Evolutionary conservation across 164 flowering plant genomes (phyloP).

Genomic region (Malania oleifera): DNA sequence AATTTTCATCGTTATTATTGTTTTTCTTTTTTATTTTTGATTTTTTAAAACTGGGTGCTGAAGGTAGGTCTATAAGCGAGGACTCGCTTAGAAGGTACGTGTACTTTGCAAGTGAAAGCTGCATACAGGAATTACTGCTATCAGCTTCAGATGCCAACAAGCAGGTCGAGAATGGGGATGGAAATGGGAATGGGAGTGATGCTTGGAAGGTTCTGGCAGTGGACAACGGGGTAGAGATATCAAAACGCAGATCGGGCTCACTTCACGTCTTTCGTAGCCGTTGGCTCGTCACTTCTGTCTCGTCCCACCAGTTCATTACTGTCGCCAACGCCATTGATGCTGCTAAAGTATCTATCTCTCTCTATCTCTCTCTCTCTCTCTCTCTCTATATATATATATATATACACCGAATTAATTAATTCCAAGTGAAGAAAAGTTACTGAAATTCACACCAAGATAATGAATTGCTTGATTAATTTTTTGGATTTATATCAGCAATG

Average conservation of each 20-base stretch:
- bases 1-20: not conserved
- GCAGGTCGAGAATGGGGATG: not conserved
- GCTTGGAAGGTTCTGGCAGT: slow-evolving; percentile 60
- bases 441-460: not conserved
- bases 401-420: too few species aligned
- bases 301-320: slow-evolving; percentile 74
- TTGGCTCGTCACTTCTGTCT: slow-evolving; percentile 61
- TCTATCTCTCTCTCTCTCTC: not conserved
- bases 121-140: slow-evolving; percentile 78
- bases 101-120: slow-evolving; percentile 73
- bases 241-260: slow-evolving; percentile 64
- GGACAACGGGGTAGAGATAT: slow-evolving; percentile 73
- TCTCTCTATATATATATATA: not conserved
- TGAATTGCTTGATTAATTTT: not conserved
- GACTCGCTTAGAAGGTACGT: slow-evolving; percentile 79
- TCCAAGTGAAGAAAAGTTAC: not conserved
- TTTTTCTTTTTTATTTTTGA: not conserved
- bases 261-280: slow-evolving; percentile 67
- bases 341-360: slow-evolving; percentile 49
- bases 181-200: slow-evolving; percentile 24
- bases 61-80: slow-evolving; percentile 69
- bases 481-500: slow-evolving; percentile 53
- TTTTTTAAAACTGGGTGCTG: not conserved
- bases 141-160: slow-evolving; percentile 59
- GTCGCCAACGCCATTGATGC: slow-evolving; percentile 90